These are phyloP conservation scores for Trametes elegans DNA, from an alignment of 768 basidiomycete species.

Conservation along the genomic window DNA sequence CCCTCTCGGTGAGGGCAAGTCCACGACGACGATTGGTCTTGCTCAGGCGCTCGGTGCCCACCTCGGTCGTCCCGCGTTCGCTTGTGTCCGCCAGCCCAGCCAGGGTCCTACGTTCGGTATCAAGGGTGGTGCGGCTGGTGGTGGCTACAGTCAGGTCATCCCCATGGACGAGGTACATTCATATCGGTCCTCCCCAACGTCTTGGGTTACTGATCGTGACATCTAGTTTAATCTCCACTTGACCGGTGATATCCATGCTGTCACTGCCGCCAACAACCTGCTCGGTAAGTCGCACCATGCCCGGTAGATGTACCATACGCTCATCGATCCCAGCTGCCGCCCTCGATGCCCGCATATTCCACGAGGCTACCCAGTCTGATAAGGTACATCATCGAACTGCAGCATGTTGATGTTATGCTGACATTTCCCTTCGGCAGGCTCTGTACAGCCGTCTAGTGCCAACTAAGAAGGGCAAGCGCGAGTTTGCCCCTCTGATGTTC, in stretches of 20 bases:
- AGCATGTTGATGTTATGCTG: background rate
- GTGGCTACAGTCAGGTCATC: conserved; percentile 98
- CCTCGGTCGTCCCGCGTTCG: conserved; percentile 88
- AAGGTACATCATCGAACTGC: conserved; percentile 47
- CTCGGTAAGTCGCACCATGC: conserved; percentile 52
- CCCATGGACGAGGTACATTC: conserved; percentile 90
- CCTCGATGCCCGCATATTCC: conserved; percentile 95
- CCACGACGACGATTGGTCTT: conserved; percentile 95
- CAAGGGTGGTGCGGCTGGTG: conserved; percentile 98
- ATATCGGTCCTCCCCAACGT: too few species aligned
- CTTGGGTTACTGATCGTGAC: background rate
- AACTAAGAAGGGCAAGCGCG: conserved; percentile 88
- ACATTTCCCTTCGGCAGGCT: conserved; percentile 41
- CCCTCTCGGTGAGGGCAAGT: conserved; percentile 96
- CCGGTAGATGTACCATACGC: background rate
- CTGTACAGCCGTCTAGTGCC: conserved; percentile 92
- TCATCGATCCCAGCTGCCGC: conserved; percentile 68
- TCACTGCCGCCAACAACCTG: conserved; percentile 95
- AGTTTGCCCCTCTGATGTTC: conserved; percentile 95
- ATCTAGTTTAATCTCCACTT: conserved; percentile 89
- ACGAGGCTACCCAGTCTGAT: conserved; percentile 93
- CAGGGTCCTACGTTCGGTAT: conserved; percentile 99
- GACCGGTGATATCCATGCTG: conserved; percentile 97
- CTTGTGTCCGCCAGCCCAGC: conserved; percentile 96
- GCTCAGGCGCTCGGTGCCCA: conserved; percentile 96